These are phyloP conservation scores for Discostella stelligeroides DNA, from an alignment of 108 stramenopile species.

Conservation along the genomic window DNA sequence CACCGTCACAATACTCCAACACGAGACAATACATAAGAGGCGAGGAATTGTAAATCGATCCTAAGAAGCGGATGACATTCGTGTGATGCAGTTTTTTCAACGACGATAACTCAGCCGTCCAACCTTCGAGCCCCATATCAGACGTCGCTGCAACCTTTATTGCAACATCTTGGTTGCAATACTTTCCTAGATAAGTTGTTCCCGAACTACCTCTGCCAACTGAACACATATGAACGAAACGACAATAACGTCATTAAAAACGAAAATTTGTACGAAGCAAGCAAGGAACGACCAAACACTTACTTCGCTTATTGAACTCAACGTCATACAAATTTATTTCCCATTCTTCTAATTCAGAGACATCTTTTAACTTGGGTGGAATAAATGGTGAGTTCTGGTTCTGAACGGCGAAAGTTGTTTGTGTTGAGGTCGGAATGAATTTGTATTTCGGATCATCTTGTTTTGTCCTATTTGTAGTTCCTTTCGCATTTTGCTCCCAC, in stretches of 20 bases:
- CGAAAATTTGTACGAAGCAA: background rate
- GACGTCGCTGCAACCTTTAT: slow-evolving; percentile 73
- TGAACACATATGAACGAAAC: background rate
- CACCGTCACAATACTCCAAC: slow-evolving; percentile 74
- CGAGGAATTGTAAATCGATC: slow-evolving; percentile 64
- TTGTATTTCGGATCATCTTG: background rate
- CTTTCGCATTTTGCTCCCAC: background rate
- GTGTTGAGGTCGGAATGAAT: slow-evolving; percentile 17
- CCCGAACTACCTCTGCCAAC: slow-evolving; percentile 66
- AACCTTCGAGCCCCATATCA: slow-evolving; percentile 72
- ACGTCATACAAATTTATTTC: slow-evolving; percentile 75
- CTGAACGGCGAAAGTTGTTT: slow-evolving; percentile 1
- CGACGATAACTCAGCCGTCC: slow-evolving; percentile 63
- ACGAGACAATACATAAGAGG: slow-evolving; percentile 76
- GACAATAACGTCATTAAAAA: background rate
- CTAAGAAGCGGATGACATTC: slow-evolving; percentile 72
- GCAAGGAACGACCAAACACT: background rate
- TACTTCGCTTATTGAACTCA: slow-evolving; percentile 58
- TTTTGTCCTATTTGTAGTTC: background rate
- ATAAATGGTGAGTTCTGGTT: background rate
- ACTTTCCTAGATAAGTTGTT: slow-evolving; percentile 76
- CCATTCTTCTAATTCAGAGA: slow-evolving; percentile 59
- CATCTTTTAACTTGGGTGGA: slow-evolving; percentile 15
- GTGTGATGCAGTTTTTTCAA: slow-evolving; percentile 73
- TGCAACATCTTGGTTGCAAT: slow-evolving; percentile 65